phyloP scores from a whole-genome alignment of 1,284 basidiomycete genomes.

The Puccinia triticina region DNA sequence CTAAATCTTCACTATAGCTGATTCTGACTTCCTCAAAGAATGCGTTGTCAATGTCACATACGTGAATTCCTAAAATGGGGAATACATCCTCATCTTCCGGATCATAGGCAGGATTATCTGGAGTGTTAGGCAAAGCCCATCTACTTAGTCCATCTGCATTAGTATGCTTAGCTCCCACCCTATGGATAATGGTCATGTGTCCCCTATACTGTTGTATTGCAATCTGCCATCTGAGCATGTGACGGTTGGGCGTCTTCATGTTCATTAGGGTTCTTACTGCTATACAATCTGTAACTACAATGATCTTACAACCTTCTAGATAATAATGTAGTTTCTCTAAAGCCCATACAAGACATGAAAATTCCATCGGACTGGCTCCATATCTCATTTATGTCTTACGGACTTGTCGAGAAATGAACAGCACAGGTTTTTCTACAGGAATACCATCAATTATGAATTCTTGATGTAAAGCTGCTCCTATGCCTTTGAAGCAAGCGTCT shows the following conservation, averaged over 20 bases:
- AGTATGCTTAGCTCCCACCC: not conserved
- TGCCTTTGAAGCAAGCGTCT: not conserved
- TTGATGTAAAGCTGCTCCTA: conserved; percentile 27
- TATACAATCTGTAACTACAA: not conserved
- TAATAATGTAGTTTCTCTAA: not conserved
- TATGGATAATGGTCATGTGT: not conserved
- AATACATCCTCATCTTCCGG: not conserved
- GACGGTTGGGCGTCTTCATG: not conserved
- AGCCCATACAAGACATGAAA: no score
- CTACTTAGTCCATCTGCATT: conserved; percentile 6
- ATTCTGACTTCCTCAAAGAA: no score
- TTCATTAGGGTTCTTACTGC: not conserved
- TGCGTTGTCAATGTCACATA: no score
- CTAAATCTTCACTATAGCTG: no score
- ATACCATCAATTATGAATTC: not conserved
- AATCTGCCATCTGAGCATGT: conserved; percentile 13
- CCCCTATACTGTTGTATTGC: not conserved
- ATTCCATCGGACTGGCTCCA: no score
- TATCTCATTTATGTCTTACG: no score
- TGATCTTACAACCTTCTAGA: not conserved
- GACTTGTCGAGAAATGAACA: no score
- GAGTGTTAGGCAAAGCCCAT: no score
- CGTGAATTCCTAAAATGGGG: not conserved
- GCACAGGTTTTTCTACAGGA: no score
- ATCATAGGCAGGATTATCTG: no score